phyloP scores from a whole-genome alignment of 768 basidiomycete genomes.

The Rhizopogon salebrosus region DNA sequence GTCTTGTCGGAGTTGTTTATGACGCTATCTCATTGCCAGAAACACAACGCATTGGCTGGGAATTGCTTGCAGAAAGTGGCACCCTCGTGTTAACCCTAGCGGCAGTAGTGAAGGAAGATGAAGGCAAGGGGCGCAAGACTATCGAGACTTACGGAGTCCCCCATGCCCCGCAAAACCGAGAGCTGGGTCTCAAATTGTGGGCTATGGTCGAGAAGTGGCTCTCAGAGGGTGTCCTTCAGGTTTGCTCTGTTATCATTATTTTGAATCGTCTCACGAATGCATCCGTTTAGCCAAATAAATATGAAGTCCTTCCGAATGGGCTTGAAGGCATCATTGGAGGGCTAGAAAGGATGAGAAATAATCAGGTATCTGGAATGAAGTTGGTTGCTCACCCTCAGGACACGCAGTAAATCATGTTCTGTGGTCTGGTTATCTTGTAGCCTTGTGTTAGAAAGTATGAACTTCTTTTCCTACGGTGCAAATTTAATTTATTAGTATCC shows the following conservation, averaged over 20 bases:
- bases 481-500: too few species aligned
- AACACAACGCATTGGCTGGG: conserved; percentile 31
- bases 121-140: conserved; percentile 14
- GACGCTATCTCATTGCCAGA: conserved; percentile 29
- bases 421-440: too few species aligned
- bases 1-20: conserved; percentile 17
- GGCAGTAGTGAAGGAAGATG: conserved; percentile 19
- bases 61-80: conserved; percentile 29
- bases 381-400: conserved; percentile 40
- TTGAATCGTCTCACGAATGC: background rate
- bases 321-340: conserved; percentile 32
- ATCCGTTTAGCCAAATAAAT: conserved; percentile 30
- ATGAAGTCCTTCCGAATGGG: conserved; percentile 37
- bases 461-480: too few species aligned
- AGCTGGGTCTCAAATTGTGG: conserved; percentile 17
- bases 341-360: conserved; percentile 29
- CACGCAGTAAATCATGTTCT: conserved; percentile 15
- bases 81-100: conserved; percentile 24
- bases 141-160: conserved; percentile 20
- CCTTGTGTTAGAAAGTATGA: too few species aligned
- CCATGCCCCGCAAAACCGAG: conserved; percentile 12
- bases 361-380: conserved; percentile 38
- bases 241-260: background rate
- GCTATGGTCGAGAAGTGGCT: conserved; percentile 18
- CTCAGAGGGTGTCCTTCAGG: conserved; percentile 21